These are phyloP conservation scores for Fusarium nisikadoi DNA, from an alignment of 2,329 filamentous ascomycete genomes.

Conservation along the genomic window DNA sequence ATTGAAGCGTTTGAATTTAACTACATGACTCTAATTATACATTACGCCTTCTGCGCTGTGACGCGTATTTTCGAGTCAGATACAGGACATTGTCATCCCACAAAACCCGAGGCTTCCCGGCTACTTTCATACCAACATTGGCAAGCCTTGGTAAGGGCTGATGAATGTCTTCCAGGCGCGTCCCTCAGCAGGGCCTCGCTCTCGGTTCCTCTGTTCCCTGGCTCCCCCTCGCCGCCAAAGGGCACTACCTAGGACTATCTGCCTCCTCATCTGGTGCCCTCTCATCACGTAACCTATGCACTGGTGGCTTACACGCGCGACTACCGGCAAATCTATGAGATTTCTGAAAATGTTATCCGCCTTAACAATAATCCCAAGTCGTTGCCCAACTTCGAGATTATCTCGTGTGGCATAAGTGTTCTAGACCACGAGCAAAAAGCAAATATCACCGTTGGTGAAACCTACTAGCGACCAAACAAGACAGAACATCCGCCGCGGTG, in stretches of 20 bases:
- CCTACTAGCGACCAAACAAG: slow-evolving; percentile 16
- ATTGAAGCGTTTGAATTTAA: slow-evolving; percentile 41
- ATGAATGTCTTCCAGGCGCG: neutral
- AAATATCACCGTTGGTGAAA: slow-evolving; percentile 26
- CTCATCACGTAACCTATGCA: neutral
- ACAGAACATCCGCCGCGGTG: neutral
- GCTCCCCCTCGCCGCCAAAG: neutral
- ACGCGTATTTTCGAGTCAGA: neutral
- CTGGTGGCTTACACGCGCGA: slow-evolving; percentile 27
- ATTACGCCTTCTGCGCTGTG: neutral
- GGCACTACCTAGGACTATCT: neutral
- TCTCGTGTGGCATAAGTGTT: slow-evolving; percentile 1
- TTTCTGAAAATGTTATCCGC: slow-evolving; percentile 25
- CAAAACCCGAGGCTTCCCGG: neutral
- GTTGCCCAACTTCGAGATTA: slow-evolving; percentile 3
- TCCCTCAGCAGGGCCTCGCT: neutral
- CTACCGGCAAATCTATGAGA: slow-evolving; percentile 14
- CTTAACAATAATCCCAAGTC: slow-evolving; percentile 26
- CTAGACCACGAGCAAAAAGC: slow-evolving; percentile 21
- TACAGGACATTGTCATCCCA: neutral
- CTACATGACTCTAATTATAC: neutral
- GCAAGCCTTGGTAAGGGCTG: neutral
- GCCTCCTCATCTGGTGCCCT: neutral
- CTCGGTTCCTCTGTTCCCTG: neutral
- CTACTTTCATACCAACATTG: neutral